phyloP scores from a whole-genome alignment of 2,329 filamentous ascomycete genomes.

The Trichophyton mentagrophytes region DNA sequence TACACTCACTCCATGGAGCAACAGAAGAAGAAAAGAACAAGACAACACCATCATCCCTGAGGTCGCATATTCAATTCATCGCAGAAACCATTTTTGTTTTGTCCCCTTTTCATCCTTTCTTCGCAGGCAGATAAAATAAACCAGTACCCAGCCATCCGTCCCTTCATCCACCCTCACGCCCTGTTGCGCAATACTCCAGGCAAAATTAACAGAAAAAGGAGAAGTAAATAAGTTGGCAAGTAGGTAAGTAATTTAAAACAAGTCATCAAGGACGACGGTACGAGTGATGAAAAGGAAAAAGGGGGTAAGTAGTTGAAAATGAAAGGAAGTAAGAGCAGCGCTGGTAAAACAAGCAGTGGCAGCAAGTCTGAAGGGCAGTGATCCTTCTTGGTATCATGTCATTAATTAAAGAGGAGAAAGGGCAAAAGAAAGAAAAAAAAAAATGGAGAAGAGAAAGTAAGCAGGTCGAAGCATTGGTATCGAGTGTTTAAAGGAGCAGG shows the following conservation, averaged over 20 bases:
- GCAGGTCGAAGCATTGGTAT: background rate
- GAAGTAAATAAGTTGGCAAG: no score
- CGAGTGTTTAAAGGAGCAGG: background rate
- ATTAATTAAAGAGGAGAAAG: background rate
- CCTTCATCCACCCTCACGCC: background rate
- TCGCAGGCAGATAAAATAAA: background rate
- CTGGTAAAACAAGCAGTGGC: background rate
- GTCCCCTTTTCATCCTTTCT: background rate
- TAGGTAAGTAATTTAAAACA: no score
- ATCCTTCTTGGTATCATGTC: background rate
- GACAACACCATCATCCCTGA: background rate
- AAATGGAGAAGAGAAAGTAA: background rate
- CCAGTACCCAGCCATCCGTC: background rate
- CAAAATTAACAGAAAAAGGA: background rate
- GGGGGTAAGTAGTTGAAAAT: no score
- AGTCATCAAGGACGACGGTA: no score
- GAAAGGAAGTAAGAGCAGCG: background rate
- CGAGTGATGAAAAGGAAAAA: no score
- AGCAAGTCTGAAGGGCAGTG: background rate
- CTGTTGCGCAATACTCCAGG: conserved; percentile 1
- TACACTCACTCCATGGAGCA: background rate
- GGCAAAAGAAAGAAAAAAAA: no score
- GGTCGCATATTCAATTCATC: background rate
- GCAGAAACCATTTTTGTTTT: background rate
- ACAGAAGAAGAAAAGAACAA: background rate